A percentile compares a stretch with the other conserved stretches of the same genome.
phyloP scores from a whole-genome alignment of 169 alveolate species.

The Cyclospora cayetanensis region DNA sequence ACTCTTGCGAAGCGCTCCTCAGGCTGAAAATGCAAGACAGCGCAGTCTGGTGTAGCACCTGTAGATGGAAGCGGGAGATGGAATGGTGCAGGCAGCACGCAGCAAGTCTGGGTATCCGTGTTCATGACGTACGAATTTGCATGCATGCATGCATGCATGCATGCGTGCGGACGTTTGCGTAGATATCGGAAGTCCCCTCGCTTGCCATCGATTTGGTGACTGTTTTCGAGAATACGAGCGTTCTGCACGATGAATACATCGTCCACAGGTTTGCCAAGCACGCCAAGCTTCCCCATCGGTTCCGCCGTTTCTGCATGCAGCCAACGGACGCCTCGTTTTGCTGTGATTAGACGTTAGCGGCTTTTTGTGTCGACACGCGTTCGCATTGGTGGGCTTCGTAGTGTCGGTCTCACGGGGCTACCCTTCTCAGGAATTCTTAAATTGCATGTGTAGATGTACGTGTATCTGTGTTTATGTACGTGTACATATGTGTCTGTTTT shows the following conservation, averaged over 20 bases:
- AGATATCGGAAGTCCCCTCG: conserved; percentile 93
- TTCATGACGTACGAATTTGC: too few relatives aligned
- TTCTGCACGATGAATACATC: conserved; percentile 92
- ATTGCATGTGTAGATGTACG: too few relatives aligned
- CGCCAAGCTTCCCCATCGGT: neutral
- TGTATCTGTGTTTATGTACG: too few relatives aligned
- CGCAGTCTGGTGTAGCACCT: neutral
- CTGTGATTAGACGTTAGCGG: neutral
- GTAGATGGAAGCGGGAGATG: neutral
- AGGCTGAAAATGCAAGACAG: neutral
- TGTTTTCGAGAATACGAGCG: conserved; percentile 88
- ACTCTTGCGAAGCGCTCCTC: neutral
- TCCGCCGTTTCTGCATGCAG: neutral
- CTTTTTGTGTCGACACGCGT: neutral
- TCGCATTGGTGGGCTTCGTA: too few relatives aligned
- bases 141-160: too few relatives aligned
- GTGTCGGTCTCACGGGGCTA: too few relatives aligned
- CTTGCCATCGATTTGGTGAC: conserved; percentile 93
- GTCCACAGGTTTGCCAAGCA: conserved; percentile 82
- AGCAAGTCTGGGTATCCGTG: too few relatives aligned
- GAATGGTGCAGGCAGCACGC: neutral
- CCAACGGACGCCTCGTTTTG: neutral
- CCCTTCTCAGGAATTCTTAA: too few relatives aligned
- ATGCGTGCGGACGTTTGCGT: neutral
- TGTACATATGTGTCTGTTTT: neutral